These are phyloP conservation scores for Ophiostoma populinum DNA, from an alignment of 2,329 filamentous ascomycete genomes.

Conservation along the genomic window DNA sequence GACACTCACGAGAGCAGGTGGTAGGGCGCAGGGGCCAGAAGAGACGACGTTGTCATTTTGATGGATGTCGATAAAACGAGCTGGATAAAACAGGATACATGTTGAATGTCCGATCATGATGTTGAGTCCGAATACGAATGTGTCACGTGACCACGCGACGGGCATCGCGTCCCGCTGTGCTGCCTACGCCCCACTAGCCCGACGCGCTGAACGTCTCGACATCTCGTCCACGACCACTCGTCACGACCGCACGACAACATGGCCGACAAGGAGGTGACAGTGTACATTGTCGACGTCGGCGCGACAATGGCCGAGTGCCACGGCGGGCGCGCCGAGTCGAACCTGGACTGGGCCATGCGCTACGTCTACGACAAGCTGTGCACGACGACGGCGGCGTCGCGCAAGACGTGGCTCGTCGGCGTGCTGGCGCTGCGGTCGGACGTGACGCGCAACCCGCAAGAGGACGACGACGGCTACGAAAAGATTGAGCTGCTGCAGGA, in stretches of 20 bases:
- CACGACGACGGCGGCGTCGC: conserved; percentile 45
- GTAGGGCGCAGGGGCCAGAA: conserved; percentile 53
- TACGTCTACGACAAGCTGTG: conserved; percentile 94
- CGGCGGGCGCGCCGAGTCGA: conserved; percentile 54
- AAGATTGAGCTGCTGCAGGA: conserved; percentile 70
- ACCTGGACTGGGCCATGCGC: conserved; percentile 76
- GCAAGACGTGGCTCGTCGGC: conserved; percentile 60
- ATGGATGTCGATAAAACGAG: too few species aligned
- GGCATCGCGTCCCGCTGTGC: too few species aligned
- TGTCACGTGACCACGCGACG: too few species aligned
- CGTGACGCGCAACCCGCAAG: conserved; percentile 47
- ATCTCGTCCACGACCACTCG: too few species aligned
- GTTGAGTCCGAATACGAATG: too few species aligned
- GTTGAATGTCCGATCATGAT: too few species aligned
- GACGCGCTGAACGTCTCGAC: too few species aligned
- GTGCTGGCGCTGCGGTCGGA: conserved; percentile 74
- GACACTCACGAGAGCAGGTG: conserved; percentile 51
- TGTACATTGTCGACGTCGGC: conserved; percentile 84
- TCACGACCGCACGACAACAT: conserved; percentile 28
- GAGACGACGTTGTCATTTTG: conserved; percentile 30
- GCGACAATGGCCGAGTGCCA: conserved; percentile 62
- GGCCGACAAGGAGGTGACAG: conserved; percentile 82
- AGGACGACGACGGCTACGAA: conserved; percentile 56
- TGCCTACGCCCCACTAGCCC: too few species aligned
- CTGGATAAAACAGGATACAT: background rate